Percentiles rank a stretch among this genome's conserved stretches.
Conservation (phyloP, 2,329 filamentous ascomycete genomes). For the Ceratocystis albifundus region DNA sequence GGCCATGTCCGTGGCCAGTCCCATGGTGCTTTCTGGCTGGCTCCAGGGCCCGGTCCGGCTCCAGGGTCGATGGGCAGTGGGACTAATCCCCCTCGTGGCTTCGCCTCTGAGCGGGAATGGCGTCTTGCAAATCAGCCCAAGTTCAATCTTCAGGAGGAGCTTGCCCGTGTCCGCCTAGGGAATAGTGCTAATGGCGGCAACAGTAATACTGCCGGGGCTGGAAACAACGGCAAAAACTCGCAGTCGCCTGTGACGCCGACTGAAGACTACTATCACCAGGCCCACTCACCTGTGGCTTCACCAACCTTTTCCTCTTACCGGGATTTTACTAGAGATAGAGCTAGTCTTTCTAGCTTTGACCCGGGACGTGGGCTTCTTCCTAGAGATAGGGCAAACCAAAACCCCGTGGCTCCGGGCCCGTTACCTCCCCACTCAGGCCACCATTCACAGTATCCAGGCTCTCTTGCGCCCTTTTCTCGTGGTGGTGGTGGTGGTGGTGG, state of each 20-base stretch:
- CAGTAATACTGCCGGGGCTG: conserved; percentile 3
- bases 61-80: conserved; percentile 3
- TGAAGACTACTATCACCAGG: conserved; percentile 18
- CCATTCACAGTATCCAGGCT: neutral
- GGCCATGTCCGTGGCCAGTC: conserved; percentile 21
- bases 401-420: neutral
- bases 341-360: conserved; percentile 22
- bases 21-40: conserved; percentile 16
- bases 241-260: conserved; percentile 21
- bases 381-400: neutral
- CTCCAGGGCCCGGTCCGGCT: conserved; percentile 1
- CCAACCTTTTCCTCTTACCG: conserved; percentile 13
- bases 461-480: conserved; percentile 11
- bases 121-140: conserved; percentile 18
- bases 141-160: conserved; percentile 19
- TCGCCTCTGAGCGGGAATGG: conserved; percentile 6
- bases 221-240: conserved; percentile 20
- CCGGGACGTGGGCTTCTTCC: conserved; percentile 10
- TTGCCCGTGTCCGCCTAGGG: conserved; percentile 16
- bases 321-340: conserved; percentile 17
- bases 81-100: neutral
- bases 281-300: conserved; percentile 18
- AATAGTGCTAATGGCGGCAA: conserved; percentile 1
- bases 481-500: conserved; percentile 1
- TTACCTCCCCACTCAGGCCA: neutral